phyloP scores from a whole-genome alignment of 257 asterid species.

The Plantago ovata region DNA sequence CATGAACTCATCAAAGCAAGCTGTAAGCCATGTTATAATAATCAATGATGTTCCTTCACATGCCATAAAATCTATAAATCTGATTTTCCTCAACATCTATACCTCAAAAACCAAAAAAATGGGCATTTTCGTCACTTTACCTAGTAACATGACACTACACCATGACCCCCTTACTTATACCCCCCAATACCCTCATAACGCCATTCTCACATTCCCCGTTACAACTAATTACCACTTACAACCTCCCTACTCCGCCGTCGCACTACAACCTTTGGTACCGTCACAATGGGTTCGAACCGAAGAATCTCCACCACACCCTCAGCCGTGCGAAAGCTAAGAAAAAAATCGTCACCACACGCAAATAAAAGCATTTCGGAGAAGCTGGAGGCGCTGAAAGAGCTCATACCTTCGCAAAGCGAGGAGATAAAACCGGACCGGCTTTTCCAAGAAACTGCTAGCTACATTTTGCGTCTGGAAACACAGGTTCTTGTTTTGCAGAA shows the following conservation, averaged over 20 bases:
- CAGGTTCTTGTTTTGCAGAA: constrained; percentile 74
- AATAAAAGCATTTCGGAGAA: constrained; percentile 46
- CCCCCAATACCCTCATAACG: constrained; percentile 45
- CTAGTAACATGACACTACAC: constrained; percentile 21
- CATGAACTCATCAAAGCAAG: constrained; percentile 5
- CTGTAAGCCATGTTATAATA: constrained; percentile 6
- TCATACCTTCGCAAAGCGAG: constrained; percentile 41
- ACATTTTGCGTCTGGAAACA: constrained; percentile 65
- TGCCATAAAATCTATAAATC: not conserved
- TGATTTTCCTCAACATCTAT: too few relatives aligned
- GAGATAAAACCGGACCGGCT: constrained; percentile 51
- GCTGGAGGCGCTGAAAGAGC: constrained; percentile 65
- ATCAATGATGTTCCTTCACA: constrained; percentile 17
- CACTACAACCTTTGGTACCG: constrained; percentile 9
- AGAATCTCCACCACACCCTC: constrained; percentile 30
- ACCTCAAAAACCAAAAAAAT: not conserved
- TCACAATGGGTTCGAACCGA: constrained; percentile 50
- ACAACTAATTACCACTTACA: constrained; percentile 4
- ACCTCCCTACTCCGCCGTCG: not conserved
- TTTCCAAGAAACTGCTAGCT: constrained; percentile 69
- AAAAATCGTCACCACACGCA: constrained; percentile 22
- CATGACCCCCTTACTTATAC: constrained; percentile 6
- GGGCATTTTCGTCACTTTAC: constrained; percentile 38
- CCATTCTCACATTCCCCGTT: constrained; percentile 31
- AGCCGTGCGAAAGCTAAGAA: constrained; percentile 19